A percentile compares a stretch with the other conserved stretches of the same genome.
phyloP scores from a whole-genome alignment of 306 rosid species.

The Cucurbita maxima region DNA sequence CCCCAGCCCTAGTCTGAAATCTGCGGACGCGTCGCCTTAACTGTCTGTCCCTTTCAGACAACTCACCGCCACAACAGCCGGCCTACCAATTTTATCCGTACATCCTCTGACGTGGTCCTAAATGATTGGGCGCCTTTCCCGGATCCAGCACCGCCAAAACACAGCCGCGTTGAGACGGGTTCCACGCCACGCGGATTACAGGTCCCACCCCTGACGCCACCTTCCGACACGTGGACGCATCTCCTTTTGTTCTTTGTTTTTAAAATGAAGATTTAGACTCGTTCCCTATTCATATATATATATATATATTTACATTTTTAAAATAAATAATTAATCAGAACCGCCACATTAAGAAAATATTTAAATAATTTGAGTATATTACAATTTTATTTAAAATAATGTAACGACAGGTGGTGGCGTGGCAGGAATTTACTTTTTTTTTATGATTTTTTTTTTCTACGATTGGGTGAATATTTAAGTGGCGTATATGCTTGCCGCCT shows the following conservation, averaged over 20 bases:
- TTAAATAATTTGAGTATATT: not conserved
- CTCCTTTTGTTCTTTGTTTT: not conserved
- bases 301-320: too few species aligned
- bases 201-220: not conserved
- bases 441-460: not conserved
- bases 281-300: too few species aligned
- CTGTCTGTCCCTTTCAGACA: conserved; percentile 11
- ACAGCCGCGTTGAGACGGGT: not conserved
- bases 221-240: not conserved
- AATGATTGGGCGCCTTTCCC: not conserved
- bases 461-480: not conserved
- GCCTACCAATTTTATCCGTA: not conserved
- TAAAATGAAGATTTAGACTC: not conserved
- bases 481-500: not conserved
- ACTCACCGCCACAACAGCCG: conserved; percentile 9
- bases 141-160: not conserved
- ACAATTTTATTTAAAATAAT: not conserved
- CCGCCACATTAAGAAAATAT: not conserved
- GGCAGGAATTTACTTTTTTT: not conserved
- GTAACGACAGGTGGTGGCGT: not conserved
- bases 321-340: too few species aligned
- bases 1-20: not conserved
- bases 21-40: conserved; percentile 10
- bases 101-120: not conserved
- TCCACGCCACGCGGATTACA: not conserved